These are phyloP conservation scores for Boehmeria nivea DNA, from an alignment of 306 rosid species.

Conservation along the genomic window DNA sequence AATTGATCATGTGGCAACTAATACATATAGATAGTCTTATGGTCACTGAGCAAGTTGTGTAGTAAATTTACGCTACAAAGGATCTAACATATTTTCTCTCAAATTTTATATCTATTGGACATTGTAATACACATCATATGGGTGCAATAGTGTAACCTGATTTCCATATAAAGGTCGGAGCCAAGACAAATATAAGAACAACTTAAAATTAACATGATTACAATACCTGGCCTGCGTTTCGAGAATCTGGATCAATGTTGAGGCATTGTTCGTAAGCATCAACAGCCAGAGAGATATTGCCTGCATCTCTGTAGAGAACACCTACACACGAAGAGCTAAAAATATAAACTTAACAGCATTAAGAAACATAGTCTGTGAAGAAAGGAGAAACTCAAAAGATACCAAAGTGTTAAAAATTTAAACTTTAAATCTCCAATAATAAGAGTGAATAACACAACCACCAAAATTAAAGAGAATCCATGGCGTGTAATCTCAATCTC, in stretches of 20 bases:
- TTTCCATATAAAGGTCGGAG: too few relatives aligned
- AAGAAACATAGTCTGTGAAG: not conserved
- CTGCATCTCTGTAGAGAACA: slow-evolving; percentile 94
- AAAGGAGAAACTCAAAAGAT: not conserved
- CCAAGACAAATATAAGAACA: too few relatives aligned
- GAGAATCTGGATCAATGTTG: slow-evolving; percentile 92
- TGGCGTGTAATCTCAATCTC: too few relatives aligned
- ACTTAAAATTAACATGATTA: not conserved
- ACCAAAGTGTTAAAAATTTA: not conserved
- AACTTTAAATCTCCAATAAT: not conserved
- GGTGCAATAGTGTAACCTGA: too few relatives aligned
- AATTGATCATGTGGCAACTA: too few relatives aligned
- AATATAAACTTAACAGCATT: slow-evolving; percentile 9
- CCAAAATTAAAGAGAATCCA: too few relatives aligned
- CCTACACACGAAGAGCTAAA: slow-evolving; percentile 46
- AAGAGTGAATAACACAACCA: slow-evolving; percentile 2
- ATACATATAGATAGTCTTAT: too few relatives aligned
- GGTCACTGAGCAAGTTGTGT: too few relatives aligned
- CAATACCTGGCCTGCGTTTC: slow-evolving; percentile 98
- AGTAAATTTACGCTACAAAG: too few relatives aligned
- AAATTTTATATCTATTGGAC: too few relatives aligned
- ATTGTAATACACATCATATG: too few relatives aligned
- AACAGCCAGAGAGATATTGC: slow-evolving; percentile 73
- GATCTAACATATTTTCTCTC: too few relatives aligned
- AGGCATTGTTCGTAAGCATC: slow-evolving; percentile 94